Percentiles rank a stretch among this genome's conserved stretches.
Evolutionary conservation across 2,329 filamentous ascomycete species (phyloP).

Genomic region (Ascomycota sp.): DNA sequence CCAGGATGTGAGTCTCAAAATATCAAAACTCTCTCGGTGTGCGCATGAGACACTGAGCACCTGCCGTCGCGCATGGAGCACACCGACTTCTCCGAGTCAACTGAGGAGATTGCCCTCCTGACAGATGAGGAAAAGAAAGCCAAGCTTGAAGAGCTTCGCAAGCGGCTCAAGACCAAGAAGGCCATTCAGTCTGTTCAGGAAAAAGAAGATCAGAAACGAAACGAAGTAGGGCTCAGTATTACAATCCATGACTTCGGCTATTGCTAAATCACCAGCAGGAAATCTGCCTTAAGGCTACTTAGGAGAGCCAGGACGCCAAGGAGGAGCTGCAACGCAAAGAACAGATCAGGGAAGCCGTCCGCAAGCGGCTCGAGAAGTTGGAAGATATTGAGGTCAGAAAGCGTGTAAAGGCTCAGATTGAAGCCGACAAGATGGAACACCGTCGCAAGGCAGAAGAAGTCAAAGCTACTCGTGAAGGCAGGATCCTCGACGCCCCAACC

Average conservation of each 20-base stretch:
- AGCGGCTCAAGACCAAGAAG: constrained; percentile 52
- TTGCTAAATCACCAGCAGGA: constrained; percentile 17
- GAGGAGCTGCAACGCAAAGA: constrained; percentile 78
- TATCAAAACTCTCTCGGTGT: too few species aligned
- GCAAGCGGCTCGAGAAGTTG: constrained; percentile 72
- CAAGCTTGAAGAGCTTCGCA: constrained; percentile 54
- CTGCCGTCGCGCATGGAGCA: constrained; percentile 42
- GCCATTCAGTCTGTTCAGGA: constrained; percentile 49
- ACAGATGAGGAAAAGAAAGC: constrained; percentile 80
- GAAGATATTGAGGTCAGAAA: constrained; percentile 74
- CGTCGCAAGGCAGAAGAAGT: constrained; percentile 67
- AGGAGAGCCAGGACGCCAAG: constrained; percentile 72
- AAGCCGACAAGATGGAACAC: constrained; percentile 80
- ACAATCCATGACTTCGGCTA: not conserved
- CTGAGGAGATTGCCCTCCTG: constrained; percentile 74
- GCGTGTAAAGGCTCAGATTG: constrained; percentile 81
- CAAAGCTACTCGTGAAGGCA: constrained; percentile 73
- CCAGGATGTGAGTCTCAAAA: constrained; percentile 54
- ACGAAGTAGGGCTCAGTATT: constrained; percentile 45
- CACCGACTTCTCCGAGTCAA: constrained; percentile 79
- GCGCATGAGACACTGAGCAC: too few species aligned
- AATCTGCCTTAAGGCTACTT: constrained; percentile 71
- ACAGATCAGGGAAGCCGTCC: constrained; percentile 73
- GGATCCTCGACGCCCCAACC: constrained; percentile 22
- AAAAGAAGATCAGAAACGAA: constrained; percentile 63